A percentile compares a stretch with the other conserved stretches of the same genome.
These are phyloP conservation scores for Globisporangium radiosum DNA, from an alignment of 352 stramenopile genomes.

Conservation along the genomic window DNA sequence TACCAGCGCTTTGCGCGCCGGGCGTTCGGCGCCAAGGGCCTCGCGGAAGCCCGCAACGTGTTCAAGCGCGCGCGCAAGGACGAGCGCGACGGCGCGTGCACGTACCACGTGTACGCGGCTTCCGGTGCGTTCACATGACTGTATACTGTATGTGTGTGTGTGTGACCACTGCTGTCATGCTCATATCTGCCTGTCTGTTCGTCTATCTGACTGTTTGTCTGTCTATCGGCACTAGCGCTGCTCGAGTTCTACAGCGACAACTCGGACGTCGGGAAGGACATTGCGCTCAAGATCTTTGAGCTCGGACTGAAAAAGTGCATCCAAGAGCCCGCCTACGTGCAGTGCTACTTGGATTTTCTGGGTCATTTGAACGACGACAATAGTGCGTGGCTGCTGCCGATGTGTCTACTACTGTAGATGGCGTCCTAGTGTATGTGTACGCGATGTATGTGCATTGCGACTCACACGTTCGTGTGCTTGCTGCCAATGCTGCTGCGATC, in stretches of 20 bases:
- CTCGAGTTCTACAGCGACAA: conserved; percentile 84
- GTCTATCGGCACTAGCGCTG: conserved; percentile 28
- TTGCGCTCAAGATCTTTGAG: conserved; percentile 87
- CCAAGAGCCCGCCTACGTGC: conserved; percentile 74
- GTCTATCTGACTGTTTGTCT: too few species aligned
- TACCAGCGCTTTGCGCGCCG: conserved; percentile 82
- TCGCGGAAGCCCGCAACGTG: conserved; percentile 68
- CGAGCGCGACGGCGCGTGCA: conserved; percentile 71
- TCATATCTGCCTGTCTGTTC: not conserved
- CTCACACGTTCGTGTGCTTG: not conserved
- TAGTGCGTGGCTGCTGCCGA: conserved; percentile 39
- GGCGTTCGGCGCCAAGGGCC: conserved; percentile 63
- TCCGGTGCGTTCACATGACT: conserved; percentile 39
- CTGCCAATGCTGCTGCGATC: not conserved
- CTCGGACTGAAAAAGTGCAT: conserved; percentile 86
- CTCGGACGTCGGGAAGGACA: conserved; percentile 77
- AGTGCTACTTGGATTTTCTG: conserved; percentile 85
- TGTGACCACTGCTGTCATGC: conserved; percentile 7
- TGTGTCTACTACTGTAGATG: too few species aligned
- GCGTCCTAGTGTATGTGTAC: not conserved
- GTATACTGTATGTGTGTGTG: not conserved
- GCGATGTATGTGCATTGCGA: not conserved
- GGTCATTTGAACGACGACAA: conserved; percentile 86
- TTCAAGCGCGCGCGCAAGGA: conserved; percentile 83
- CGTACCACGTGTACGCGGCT: conserved; percentile 77